Percentiles rank a stretch among this genome's conserved stretches.
phyloP scores from a whole-genome alignment of 129 eudicot species.

The Helianthus tuberosus region DNA sequence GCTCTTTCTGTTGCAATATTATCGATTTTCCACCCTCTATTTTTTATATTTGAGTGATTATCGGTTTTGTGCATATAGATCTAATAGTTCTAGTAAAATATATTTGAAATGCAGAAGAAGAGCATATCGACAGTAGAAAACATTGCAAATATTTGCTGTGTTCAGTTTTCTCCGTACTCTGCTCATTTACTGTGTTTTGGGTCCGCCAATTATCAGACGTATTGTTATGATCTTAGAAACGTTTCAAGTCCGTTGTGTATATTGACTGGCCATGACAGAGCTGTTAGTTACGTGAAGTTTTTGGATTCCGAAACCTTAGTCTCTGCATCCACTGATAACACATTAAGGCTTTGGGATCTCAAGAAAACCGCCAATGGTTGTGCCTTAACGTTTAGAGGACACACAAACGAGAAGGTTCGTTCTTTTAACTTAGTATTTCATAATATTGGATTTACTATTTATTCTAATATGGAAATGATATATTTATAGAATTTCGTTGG shows the following conservation, averaged over 20 bases:
- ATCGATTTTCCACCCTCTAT: not conserved
- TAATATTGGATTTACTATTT: not conserved
- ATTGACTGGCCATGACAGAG: constrained; percentile 49
- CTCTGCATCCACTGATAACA: constrained; percentile 59
- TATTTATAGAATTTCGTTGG: constrained; percentile 52
- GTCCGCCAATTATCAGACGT: constrained; percentile 82
- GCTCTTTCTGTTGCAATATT: not conserved
- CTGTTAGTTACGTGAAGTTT: constrained; percentile 44
- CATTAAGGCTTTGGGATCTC: constrained; percentile 56
- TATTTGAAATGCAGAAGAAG: constrained; percentile 60
- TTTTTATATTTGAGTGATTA: not conserved
- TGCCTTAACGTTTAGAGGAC: constrained; percentile 41
- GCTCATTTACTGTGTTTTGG: constrained; percentile 75
- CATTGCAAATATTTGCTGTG: constrained; percentile 90
- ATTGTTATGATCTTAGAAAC: constrained; percentile 83
- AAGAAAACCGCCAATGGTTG: constrained; percentile 41
- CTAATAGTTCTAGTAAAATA: not conserved
- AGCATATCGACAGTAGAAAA: constrained; percentile 71
- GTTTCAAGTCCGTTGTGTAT: constrained; percentile 77
- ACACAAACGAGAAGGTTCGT: constrained; percentile 53
- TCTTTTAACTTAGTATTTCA: not conserved
- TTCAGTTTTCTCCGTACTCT: constrained; percentile 86
- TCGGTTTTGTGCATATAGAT: not conserved
- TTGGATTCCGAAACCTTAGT: constrained; percentile 42
- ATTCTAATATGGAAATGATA: constrained; percentile 1